These are phyloP conservation scores for Torulaspora delbrueckii DNA, from an alignment of 805 yeast species.

Conservation along the genomic window DNA sequence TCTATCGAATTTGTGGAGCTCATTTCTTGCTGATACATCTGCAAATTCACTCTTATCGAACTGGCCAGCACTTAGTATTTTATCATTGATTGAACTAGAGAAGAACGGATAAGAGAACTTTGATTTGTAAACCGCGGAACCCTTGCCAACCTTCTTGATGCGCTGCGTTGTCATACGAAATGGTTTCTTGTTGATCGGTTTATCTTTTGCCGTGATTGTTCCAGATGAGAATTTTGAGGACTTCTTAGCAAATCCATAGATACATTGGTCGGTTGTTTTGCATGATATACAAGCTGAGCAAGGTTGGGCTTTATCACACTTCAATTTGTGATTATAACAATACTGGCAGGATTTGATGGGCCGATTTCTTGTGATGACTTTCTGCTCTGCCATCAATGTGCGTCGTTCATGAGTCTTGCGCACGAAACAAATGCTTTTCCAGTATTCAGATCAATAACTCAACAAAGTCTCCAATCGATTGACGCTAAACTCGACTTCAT, in stretches of 20 bases:
- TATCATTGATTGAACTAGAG: conserved; percentile 21
- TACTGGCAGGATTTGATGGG: conserved; percentile 26
- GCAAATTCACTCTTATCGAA: conserved; percentile 8
- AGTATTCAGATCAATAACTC: not conserved
- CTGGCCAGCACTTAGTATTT: conserved; percentile 13
- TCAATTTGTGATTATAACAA: conserved; percentile 28
- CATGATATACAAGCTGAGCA: conserved; percentile 22
- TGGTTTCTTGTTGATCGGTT: not conserved
- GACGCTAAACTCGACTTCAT: not conserved
- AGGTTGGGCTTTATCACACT: conserved; percentile 24
- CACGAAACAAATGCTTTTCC: not conserved
- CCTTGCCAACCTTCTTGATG: conserved; percentile 2
- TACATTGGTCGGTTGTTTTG: conserved; percentile 13
- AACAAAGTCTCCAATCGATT: not conserved
- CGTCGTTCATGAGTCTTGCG: not conserved
- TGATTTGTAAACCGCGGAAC: conserved; percentile 17
- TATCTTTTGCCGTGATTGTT: not conserved
- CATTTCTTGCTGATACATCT: conserved; percentile 18
- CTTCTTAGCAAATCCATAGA: conserved; percentile 22
- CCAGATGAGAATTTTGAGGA: not conserved
- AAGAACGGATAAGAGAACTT: conserved; percentile 28
- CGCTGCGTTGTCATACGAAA: not conserved
- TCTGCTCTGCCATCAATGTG: conserved; percentile 10
- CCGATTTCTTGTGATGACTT: conserved; percentile 24
- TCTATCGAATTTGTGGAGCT: conserved; percentile 20